These are phyloP conservation scores for Talaromyces sp. DNA, from an alignment of 2,329 filamentous ascomycete species.

Conservation along the genomic window DNA sequence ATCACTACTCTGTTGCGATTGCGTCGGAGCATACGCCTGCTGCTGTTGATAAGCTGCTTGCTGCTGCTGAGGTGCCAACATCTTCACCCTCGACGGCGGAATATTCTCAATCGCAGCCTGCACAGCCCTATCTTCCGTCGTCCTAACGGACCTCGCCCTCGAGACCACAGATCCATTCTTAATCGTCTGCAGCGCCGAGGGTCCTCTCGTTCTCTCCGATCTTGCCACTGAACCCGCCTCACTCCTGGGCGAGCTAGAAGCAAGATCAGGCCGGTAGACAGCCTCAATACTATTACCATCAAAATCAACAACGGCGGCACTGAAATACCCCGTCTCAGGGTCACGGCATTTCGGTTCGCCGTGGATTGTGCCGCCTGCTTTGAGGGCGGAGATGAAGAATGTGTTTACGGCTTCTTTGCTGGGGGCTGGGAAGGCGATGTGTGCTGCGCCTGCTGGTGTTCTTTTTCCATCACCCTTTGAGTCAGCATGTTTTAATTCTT, in stretches of 20 bases:
- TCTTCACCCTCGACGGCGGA: conserved; percentile 20
- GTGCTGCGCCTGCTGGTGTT: conserved; percentile 54
- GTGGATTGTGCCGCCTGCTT: conserved; percentile 61
- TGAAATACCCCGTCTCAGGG: conserved; percentile 57
- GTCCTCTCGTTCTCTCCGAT: conserved; percentile 27
- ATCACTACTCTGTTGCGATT: conserved; percentile 30
- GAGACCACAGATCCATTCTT: conserved; percentile 42
- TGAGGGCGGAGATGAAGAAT: conserved; percentile 69
- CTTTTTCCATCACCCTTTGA: too few relatives aligned
- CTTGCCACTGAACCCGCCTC: neutral
- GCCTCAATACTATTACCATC: conserved; percentile 85
- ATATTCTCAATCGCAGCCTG: conserved; percentile 25
- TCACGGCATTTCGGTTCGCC: conserved; percentile 57
- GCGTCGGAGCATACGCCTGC: conserved; percentile 10
- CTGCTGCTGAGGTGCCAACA: conserved; percentile 24
- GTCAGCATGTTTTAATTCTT: too few relatives aligned
- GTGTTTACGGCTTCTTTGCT: conserved; percentile 65
- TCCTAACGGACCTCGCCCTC: conserved; percentile 31
- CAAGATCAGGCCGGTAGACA: conserved; percentile 54
- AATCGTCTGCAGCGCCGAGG: conserved; percentile 35
- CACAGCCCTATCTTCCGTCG: conserved; percentile 28
- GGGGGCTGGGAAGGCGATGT: conserved; percentile 67
- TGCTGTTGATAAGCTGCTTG: conserved; percentile 27
- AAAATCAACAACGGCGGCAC: conserved; percentile 67
- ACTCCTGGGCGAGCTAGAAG: too few relatives aligned